Conservation (phyloP, 1,284 basidiomycete species). For the Gomphus sp. region DNA sequence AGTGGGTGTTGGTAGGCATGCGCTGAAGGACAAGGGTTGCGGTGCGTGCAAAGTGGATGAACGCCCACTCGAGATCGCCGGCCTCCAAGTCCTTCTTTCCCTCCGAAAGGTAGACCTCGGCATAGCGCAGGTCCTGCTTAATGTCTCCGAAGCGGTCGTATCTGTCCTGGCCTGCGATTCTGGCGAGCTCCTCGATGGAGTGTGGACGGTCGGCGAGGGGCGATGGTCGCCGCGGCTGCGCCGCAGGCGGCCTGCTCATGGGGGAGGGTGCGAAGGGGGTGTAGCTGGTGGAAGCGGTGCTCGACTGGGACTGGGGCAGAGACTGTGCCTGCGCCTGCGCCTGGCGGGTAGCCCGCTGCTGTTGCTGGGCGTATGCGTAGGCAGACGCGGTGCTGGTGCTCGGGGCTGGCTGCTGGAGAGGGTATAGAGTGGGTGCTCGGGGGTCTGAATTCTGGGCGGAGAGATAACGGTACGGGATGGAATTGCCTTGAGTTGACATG, state of each 20-base stretch:
- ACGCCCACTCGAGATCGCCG: constrained; percentile 48
- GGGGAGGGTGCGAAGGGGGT: background rate
- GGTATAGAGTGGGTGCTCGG: background rate
- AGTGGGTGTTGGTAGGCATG: constrained; percentile 41
- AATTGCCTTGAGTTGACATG: constrained; percentile 1
- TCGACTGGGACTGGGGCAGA: background rate
- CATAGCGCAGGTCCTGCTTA: background rate
- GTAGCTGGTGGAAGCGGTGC: background rate
- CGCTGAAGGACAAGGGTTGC: constrained; percentile 57
- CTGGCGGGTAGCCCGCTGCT: background rate
- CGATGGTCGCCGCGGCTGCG: background rate
- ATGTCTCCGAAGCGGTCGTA: background rate
- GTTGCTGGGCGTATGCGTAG: constrained; percentile 3
- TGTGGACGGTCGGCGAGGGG: constrained; percentile 10
- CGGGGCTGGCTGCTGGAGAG: background rate
- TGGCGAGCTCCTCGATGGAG: constrained; percentile 12
- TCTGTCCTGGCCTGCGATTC: constrained; percentile 3
- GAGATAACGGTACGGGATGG: background rate
- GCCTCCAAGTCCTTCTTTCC: constrained; percentile 31
- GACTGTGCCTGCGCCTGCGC: background rate
- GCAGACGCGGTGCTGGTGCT: constrained; percentile 1
- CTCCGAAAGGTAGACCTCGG: constrained; percentile 21
- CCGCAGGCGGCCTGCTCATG: background rate
- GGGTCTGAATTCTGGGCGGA: background rate
- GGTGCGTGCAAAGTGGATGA: constrained; percentile 49